Base-by-base conservation (phyloP, 441 rosid genomes). In the Erodium chrysanthum region DNA sequence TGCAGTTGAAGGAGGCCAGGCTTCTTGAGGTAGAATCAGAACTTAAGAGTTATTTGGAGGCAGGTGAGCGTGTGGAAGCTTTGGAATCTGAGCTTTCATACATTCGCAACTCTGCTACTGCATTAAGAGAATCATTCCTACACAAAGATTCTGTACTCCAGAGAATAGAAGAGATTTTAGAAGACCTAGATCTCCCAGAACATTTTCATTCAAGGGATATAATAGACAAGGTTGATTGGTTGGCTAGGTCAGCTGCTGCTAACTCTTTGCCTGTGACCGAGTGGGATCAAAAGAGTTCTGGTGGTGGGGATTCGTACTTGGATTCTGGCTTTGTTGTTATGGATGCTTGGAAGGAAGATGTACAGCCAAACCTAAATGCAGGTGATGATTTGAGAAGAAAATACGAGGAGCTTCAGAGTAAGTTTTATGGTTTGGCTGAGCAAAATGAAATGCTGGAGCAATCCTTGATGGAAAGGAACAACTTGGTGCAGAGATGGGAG, bases 361-460 rank as follows among this genome's bases (percentile, higher is more conserved):
- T 48, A 68, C 89, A 83, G 63, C 81, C 86, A 9, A 74, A 78
- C 80, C 69, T 88, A 70, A 84, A 72, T 83, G 73, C 85, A 62
- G 90, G 77, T 72, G 96, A 89, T 70, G 97, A 88, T 61, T 74
- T 91, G 79, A 88, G 92, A 80, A 87, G 94, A 78, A 87, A 91
- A 76, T 87, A 80, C 54, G 99, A 96, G 77, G 99, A 96, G 72
- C 91, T 96, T 69, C 90, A 96, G 68, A 83, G 86, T 64, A 92
- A 89, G 80, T 96, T 92, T 79, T 96, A 84, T 82, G 96, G 92
- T 64, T 81, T 92, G 86, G 99, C 98, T 65, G 98, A 96, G 78
- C 96, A 93, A 82, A 96, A 89, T 84, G 99, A 92, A 84, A 91
- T 92, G 99, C 91, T 92, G 76, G 98, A 96, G 75, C 99, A 91